Base-by-base conservation (phyloP, 2,329 filamentous ascomycete genomes). In the Colletotrichum tamarilloi region DNA sequence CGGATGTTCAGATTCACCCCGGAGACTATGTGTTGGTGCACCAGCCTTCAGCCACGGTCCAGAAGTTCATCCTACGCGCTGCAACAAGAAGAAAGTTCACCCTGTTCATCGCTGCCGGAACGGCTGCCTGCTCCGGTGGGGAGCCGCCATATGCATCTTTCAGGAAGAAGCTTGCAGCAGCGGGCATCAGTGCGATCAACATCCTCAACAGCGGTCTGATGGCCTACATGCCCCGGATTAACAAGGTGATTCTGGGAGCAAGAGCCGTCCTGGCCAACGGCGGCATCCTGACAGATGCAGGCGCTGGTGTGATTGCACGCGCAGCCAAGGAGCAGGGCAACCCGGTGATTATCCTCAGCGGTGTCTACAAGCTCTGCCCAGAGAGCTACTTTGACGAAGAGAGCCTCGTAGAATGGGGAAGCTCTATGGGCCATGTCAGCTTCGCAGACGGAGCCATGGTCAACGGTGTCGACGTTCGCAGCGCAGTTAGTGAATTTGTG, bases 21-120 rank as follows among this genome's bases (percentile, higher is more conserved):
- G 95, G 96, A 80, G 96, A 99, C 82, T 93, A 95, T 77, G 94
- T 99, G 75, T 90, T 99, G 74, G 95, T 95, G 9, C 93, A 98
- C 81, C 94, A 94, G 57, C 95, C 95, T 1, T 96, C 95, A 0
- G 89, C 91, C 42, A 97, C 94, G 0, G 94, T 98, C 7, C 95
- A 98, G 81, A 93, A 92, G 69, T 98, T 99, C 79, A 88, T 99
- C 30, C 87, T 97, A 52, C 93, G 94, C 74, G 97, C 96, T 1
- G 95, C 97, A 0, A 88, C 92, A 42, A 98, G 97, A 85, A 91
- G 97, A 76, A 95, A 93, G 78, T 98, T 98, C 80, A 98, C 95
- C 5, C 92, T 98, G 26, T 90, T 98, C 8, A 91, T 97, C 73
- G 94, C 92, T 16, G 93, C 95, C 79, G 93, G 80, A 85, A 90